Conservation (phyloP, 2,329 filamentous ascomycete genomes). For the Aspergillus felis region DNA sequence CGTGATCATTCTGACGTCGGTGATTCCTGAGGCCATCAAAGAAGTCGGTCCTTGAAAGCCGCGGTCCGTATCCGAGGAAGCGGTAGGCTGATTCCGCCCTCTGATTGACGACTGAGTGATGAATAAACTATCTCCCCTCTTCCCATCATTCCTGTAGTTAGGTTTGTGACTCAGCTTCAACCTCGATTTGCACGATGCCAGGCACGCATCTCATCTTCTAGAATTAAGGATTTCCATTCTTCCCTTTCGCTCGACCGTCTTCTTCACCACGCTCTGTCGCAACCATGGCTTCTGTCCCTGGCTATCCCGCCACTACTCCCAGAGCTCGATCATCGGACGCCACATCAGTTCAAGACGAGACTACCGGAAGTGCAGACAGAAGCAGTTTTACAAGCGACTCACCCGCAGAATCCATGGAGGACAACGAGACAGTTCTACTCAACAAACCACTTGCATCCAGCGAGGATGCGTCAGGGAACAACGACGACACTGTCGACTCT, state of each 20-base stretch:
- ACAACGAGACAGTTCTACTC: conserved; percentile 29
- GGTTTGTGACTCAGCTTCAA: background rate
- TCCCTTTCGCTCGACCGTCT: background rate
- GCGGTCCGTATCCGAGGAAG: conserved; percentile 19
- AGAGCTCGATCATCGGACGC: conserved; percentile 26
- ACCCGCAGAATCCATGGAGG: conserved; percentile 18
- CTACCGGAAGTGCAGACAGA: conserved; percentile 1
- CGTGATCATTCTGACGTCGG: background rate
- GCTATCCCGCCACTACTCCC: conserved; percentile 23
- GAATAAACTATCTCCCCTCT: background rate
- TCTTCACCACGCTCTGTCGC: background rate
- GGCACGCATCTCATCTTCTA: background rate
- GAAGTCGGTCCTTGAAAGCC: conserved; percentile 10
- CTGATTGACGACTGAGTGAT: conserved; percentile 2
- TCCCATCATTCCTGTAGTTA: background rate
- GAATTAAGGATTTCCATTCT: background rate
- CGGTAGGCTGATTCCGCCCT: conserved; percentile 1
- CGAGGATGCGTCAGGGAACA: conserved; percentile 9
- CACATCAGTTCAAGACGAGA: conserved; percentile 15
- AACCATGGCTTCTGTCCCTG: conserved; percentile 34
- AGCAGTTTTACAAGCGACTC: conserved; percentile 3
- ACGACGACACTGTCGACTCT: conserved; percentile 6
- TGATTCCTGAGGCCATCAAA: background rate
- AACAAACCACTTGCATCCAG: conserved; percentile 19
- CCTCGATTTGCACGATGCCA: background rate